These are phyloP conservation scores for Penicillium sp. DNA, from an alignment of 2,329 filamentous ascomycete genomes.

Conservation along the genomic window DNA sequence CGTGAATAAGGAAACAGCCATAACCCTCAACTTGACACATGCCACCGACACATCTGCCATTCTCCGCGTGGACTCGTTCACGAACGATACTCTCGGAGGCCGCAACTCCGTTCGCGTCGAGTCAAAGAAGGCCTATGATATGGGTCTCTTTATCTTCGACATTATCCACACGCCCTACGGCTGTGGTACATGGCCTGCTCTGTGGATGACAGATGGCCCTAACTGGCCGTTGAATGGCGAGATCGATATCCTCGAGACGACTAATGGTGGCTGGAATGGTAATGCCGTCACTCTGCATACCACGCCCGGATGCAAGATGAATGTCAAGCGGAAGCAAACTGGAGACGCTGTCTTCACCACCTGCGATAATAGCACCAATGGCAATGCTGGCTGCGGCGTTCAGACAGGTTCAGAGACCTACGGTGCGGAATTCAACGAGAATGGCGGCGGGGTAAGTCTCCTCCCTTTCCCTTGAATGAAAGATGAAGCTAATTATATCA, in stretches of 20 bases:
- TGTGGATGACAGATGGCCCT: slow-evolving; percentile 59
- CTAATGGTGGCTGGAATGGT: slow-evolving; percentile 51
- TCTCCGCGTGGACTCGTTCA: slow-evolving; percentile 57
- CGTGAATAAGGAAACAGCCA: slow-evolving; percentile 30
- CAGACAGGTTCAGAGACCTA: slow-evolving; percentile 42
- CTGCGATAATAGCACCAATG: slow-evolving; percentile 50
- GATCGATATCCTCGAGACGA: slow-evolving; percentile 59
- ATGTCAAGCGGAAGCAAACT: slow-evolving; percentile 51
- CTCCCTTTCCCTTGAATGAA: background rate
- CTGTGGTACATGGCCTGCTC: slow-evolving; percentile 60
- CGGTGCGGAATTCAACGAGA: slow-evolving; percentile 50
- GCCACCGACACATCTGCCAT: slow-evolving; percentile 52
- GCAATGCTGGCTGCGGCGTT: slow-evolving; percentile 57
- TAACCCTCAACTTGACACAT: slow-evolving; percentile 55
- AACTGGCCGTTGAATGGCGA: slow-evolving; percentile 63
- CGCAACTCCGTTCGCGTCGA: slow-evolving; percentile 60
- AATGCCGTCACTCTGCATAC: slow-evolving; percentile 60
- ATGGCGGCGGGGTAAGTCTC: slow-evolving; percentile 48
- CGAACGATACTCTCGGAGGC: slow-evolving; percentile 54
- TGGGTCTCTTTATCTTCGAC: slow-evolving; percentile 65
- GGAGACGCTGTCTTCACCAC: slow-evolving; percentile 43
- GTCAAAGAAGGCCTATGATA: slow-evolving; percentile 56
- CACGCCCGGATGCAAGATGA: slow-evolving; percentile 49
- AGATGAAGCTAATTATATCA: background rate
- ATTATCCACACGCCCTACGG: slow-evolving; percentile 59